Evolutionary conservation across 163 green algal species (phyloP), one percentile per base, ranked within the genome.

Genomic region (Trebouxia gelatinosa): DNA sequence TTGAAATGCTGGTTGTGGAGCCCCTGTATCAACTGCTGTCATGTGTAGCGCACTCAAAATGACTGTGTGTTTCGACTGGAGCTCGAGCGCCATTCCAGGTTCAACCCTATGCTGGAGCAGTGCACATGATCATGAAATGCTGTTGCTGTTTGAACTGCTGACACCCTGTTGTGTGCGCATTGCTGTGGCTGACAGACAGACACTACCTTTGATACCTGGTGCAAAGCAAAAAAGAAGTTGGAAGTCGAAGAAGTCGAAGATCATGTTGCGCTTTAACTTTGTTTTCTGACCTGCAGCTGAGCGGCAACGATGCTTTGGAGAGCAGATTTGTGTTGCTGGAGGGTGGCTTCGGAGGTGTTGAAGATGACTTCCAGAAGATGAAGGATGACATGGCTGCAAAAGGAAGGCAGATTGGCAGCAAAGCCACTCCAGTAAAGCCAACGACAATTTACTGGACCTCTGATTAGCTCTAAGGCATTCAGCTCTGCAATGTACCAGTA

Each of bases 341-440:
- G n/a, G 54, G 57, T n/a, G 57, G 54, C 2, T 48, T 31, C 37
- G 40, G 34, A 32, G 61, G 32, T 19, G n/a, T 75, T 29, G 62
- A 80, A 17, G 75, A 75, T 57, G 70, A 78, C 32, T 61, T 80
- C 3, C 37, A 64, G 26, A 35, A 77, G 23, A 75, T 79, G 57
- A 79, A 79, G 37, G 43, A 65, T 29, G 39, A 71, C n/a, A 70
- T 79, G 54, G 51, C 26, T 35, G 13, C 34, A 5, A 48, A 26
- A 21, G 70, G 70, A 23, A 50, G 35, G 70, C 50, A 38, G n/a
- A 26, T 28, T 76, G n/a, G 21, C 3, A 5, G 17, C 31, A 19
- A 51, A 54, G 64, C 35, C 64, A 51, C 28, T 21, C 16, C 31
- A 34, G 21, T 23, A 50, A 50, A 72, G 64, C 64, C 64, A n/a